Base-by-base conservation (phyloP, 805 yeast genomes). In the Pichia rugopelliculosa region DNA sequence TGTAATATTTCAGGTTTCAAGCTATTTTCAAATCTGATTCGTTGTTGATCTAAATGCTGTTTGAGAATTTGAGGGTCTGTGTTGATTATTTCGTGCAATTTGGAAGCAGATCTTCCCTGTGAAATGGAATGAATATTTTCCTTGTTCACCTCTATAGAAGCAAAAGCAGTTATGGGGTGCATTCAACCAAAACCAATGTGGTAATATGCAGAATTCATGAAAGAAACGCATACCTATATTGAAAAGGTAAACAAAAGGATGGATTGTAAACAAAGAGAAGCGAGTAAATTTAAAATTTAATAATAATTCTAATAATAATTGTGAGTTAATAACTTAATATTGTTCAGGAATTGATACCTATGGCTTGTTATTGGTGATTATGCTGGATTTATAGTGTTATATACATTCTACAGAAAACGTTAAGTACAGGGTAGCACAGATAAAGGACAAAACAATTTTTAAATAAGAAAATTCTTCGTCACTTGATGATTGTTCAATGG, bases 91-190 rank as follows among this genome's bases (percentile, higher is more conserved):
- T 70, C 65, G 1, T 76, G 73, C 25, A 88, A 66, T 9, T 79
- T 72, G 30, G 66, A 55, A 0, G 82, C 95, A 0, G 91, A 79
- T 39, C 90, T 70, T 3, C 96, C 96, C 17, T 75, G 79, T 3
- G 66, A 66, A 22, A 79, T 58, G 0, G 91, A 88, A 56, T 72
- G 71, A 6, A 89, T 80, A 58, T 87, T 87, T 61, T 87, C 96
- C 64, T 89, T 89, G 47, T 84, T 83, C 18, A 64, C 65, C 57
- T 83, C 87, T 24, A 82, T 65, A 26, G 42, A 39, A 20, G 59
- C 50, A 43, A 64, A 64, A n/a, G 61, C 59, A 0, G 64, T 61
- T 1, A 49, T 21, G 4, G 41, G 27, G 10, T 46, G 42, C 27
- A 30, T 43, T 6, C 17, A 6, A 8, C 3, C 17, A 30, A n/a